Evolutionary conservation across 768 basidiomycete species (phyloP).

Genomic region (Dacryopinax spathularia): DNA sequence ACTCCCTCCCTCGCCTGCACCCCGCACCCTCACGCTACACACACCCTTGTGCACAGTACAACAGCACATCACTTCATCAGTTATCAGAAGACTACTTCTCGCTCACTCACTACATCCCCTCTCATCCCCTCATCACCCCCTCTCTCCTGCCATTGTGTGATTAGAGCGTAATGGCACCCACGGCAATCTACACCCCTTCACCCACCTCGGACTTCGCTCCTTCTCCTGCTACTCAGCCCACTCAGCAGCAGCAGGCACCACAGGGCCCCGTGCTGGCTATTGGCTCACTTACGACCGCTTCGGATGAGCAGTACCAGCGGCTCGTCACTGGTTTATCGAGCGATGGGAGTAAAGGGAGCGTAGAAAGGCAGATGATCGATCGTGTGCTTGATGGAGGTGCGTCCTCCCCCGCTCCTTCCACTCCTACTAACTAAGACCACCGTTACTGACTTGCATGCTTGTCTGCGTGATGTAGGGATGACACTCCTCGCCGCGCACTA

Average conservation of each 20-base stretch:
- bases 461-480: constrained; percentile 39
- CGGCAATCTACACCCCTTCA: constrained; percentile 32
- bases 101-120: not conserved
- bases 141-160: too few species aligned
- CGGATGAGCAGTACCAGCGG: constrained; percentile 64
- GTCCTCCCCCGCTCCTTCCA: constrained; percentile 11
- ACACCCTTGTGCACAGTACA: too few species aligned
- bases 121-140: too few species aligned
- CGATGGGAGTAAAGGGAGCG: constrained; percentile 28
- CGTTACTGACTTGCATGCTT: not conserved
- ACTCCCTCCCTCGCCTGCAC: not conserved
- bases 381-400: constrained; percentile 67
- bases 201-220: constrained; percentile 16
- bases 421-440: not conserved
- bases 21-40: not conserved
- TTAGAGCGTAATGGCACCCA: constrained; percentile 62
- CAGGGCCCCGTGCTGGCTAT: constrained; percentile 52
- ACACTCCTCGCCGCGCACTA: constrained; percentile 40
- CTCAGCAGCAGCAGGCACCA: constrained; percentile 5
- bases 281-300: constrained; percentile 63
- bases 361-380: constrained; percentile 73
- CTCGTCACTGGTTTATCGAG: constrained; percentile 44
- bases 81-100: not conserved
- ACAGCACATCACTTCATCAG: too few species aligned
- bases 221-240: constrained; percentile 4